Percentiles rank a stretch among this genome's conserved stretches.
phyloP scores from a whole-genome alignment of 2,329 filamentous ascomycete genomes.

The Ceratocystis papillata region DNA sequence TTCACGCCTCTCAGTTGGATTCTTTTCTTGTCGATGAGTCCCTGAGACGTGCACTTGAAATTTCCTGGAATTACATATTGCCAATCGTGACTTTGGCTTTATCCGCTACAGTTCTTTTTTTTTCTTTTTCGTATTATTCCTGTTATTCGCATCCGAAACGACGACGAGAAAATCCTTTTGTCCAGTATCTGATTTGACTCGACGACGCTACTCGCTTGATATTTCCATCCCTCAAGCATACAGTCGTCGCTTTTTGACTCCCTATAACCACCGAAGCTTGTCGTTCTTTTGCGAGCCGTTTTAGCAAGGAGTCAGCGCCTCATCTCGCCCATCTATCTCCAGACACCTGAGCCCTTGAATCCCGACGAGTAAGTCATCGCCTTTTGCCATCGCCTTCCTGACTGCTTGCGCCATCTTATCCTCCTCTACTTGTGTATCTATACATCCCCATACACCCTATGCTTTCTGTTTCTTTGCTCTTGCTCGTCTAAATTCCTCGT shows the following conservation, averaged over 20 bases:
- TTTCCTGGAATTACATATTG: neutral
- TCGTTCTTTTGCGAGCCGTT: too few relatives aligned
- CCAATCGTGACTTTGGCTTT: neutral
- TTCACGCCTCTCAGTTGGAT: neutral
- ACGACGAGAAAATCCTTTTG: neutral
- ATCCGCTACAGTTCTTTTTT: conserved; percentile 3
- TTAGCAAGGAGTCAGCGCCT: neutral
- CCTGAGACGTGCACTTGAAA: conserved; percentile 3
- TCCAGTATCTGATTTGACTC: neutral
- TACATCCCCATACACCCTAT: neutral
- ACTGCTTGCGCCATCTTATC: neutral
- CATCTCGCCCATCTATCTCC: neutral
- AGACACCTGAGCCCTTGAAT: neutral
- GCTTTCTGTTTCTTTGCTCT: neutral
- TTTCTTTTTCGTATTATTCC: neutral
- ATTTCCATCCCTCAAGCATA: neutral
- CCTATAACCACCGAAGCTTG: neutral
- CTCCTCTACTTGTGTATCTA: neutral
- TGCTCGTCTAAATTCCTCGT: neutral
- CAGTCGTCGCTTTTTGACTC: neutral
- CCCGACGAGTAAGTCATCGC: conserved; percentile 3
- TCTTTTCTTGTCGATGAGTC: neutral
- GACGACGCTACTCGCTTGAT: neutral
- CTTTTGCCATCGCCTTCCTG: neutral
- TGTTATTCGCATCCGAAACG: conserved; percentile 1